A percentile compares a stretch with the other conserved stretches of the same genome.
These are phyloP conservation scores for Baudoinia panamericana DNA, from an alignment of 495 filamentous ascomycete species.

Conservation along the genomic window DNA sequence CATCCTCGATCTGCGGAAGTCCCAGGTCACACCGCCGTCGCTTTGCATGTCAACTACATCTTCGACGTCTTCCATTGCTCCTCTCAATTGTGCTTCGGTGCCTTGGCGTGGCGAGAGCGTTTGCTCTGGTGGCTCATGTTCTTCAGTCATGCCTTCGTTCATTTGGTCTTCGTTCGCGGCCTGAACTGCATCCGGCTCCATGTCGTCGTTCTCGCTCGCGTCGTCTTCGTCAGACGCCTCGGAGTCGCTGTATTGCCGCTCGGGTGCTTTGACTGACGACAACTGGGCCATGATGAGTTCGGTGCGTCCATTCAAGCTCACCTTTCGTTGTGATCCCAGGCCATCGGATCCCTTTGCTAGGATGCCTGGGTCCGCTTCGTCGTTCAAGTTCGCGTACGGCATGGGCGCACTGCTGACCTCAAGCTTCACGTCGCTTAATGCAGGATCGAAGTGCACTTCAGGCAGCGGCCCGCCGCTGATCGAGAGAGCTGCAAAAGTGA, in stretches of 20 bases:
- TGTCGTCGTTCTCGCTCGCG: neutral
- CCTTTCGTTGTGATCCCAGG: neutral
- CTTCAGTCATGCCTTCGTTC: neutral
- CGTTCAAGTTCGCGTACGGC: no score
- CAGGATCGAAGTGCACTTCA: constrained; percentile 4
- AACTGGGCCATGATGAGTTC: constrained; percentile 10
- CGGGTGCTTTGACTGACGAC: constrained; percentile 10
- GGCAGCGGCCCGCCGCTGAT: constrained; percentile 14
- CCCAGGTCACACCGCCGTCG: neutral
- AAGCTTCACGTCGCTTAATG: constrained; percentile 1
- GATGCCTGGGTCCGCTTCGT: neutral
- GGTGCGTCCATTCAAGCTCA: constrained; percentile 3
- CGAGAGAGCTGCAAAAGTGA: constrained; percentile 1
- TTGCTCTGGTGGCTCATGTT: neutral
- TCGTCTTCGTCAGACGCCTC: constrained; percentile 7
- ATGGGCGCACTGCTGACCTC: neutral
- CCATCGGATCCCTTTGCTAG: neutral
- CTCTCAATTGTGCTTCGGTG: neutral
- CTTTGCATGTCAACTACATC: neutral
- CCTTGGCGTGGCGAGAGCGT: no score
- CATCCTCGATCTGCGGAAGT: no score
- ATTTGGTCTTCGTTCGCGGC: neutral
- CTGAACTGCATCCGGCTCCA: neutral
- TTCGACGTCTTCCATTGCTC: neutral
- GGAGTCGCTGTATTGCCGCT: neutral